Evolutionary conservation across 352 stramenopile genomes (phyloP), one percentile per base, ranked within the genome.

Genomic region (Phytophthora rubi): DNA sequence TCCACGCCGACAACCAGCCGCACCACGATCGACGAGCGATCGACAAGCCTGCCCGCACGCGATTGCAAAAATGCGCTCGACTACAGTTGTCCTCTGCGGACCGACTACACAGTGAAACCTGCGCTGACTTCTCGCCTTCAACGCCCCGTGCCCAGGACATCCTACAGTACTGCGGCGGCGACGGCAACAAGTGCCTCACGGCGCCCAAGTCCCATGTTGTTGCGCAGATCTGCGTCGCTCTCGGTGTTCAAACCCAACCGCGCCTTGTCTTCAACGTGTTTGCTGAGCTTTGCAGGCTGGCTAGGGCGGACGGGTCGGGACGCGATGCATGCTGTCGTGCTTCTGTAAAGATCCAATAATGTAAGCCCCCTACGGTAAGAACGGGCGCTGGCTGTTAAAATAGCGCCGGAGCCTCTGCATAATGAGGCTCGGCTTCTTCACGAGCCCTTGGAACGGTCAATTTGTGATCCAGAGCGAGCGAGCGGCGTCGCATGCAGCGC

Each of bases 21-120:
- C 65, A 54, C 47, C 35, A 33, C 56, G 42, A 66, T 28, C 4
- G 33, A 21, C 39, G 39, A 47, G 15, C 12, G 39, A 47, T 47
- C 39, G 33, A 39, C 33, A 39, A 39, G 33, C 33, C 7, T 12
- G 33, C 13, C n/a, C 44, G 65, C 48, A 60, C 28, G 53, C 66
- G 61, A 74, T 74, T 74, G 61, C 67, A 68, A 62, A 73, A 74
- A 65, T 68, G 47, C 7, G 3, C 37, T 60, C 37, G 51, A 60
- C 63, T 60, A 59, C 47, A 62, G 66, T 73, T 68, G 60, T 6
- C 48, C 26, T 33, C 26, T 33, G 9, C n/a, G 47, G 48, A 59
- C 59, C 32, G 51, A 67, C 53, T 59, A 26, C 23, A 26, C 23
- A 26, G 23, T 3, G 2, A 1, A 26, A 62, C 21, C 13, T 21